phyloP scores from a whole-genome alignment of 140 eudicot genomes.

The Senecio squalidus region DNA sequence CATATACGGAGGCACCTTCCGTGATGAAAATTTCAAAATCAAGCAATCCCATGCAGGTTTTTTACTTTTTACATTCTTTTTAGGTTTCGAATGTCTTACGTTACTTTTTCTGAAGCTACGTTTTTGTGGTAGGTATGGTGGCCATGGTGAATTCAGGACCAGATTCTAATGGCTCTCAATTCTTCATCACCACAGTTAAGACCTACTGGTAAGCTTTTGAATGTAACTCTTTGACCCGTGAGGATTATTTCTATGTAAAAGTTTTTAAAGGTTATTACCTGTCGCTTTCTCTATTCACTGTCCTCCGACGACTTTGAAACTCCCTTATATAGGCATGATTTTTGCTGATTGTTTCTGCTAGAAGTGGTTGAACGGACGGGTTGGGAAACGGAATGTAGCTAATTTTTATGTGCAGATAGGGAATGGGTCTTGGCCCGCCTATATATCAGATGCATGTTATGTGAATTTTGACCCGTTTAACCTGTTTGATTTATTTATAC shows the following conservation, averaged over 20 bases:
- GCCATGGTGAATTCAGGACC: constrained; percentile 95
- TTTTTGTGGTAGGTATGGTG: constrained; percentile 56
- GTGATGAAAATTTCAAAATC: constrained; percentile 72
- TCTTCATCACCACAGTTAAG: constrained; percentile 83
- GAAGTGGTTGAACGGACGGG: too few relatives aligned
- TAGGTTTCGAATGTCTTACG: neutral
- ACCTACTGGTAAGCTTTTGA: constrained; percentile 61
- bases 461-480: too few relatives aligned
- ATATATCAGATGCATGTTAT: too few relatives aligned
- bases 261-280: neutral
- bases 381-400: too few relatives aligned
- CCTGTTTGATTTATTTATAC: too few relatives aligned
- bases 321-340: too few relatives aligned
- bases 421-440: too few relatives aligned
- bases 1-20: constrained; percentile 70
- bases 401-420: too few relatives aligned
- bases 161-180: constrained; percentile 91
- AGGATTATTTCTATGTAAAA: neutral
- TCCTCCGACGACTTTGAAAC: neutral
- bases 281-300: neutral
- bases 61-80: neutral
- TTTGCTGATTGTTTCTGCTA: too few relatives aligned
- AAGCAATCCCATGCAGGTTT: constrained; percentile 84
- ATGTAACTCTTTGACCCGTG: neutral
- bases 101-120: constrained; percentile 10